Evolutionary conservation across 1,284 basidiomycete species (phyloP).

Genomic region (Filobasidium uniguttulatum): DNA sequence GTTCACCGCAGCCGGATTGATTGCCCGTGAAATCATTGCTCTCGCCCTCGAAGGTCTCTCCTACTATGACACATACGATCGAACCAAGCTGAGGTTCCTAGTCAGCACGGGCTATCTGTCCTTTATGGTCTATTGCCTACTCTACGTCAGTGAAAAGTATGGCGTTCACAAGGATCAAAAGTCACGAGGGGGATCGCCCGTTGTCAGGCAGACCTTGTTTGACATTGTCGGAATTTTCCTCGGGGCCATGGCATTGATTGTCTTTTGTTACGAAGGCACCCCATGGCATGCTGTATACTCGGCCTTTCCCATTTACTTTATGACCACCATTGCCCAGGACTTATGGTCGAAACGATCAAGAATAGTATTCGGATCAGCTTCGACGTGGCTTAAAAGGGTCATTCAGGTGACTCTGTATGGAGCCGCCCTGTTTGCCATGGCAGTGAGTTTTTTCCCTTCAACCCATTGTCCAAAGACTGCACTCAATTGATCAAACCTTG

Average conservation of each 20-base stretch:
- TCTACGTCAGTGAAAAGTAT: constrained; percentile 22
- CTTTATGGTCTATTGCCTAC: constrained; percentile 44
- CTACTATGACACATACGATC: constrained; percentile 77
- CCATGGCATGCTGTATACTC: constrained; percentile 67
- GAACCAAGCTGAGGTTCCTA: constrained; percentile 54
- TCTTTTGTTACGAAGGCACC: constrained; percentile 26
- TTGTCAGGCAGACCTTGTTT: background rate
- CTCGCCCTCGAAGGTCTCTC: constrained; percentile 52
- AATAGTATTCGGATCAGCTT: too few species aligned
- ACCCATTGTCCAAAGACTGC: background rate
- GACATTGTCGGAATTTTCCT: background rate
- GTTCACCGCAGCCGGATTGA: constrained; percentile 44
- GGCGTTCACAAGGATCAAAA: too few species aligned
- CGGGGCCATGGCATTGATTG: background rate
- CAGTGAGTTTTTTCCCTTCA: constrained; percentile 1
- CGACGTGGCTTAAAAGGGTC: background rate
- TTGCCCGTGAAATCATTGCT: constrained; percentile 47
- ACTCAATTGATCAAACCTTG: too few species aligned
- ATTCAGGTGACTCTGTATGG: background rate
- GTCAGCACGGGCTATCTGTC: constrained; percentile 62
- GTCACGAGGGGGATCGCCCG: background rate
- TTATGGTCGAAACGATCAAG: background rate
- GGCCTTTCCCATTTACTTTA: constrained; percentile 58
- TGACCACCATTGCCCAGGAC: background rate
- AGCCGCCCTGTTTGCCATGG: constrained; percentile 5